Evolutionary conservation across 441 rosid species (phyloP), one percentile per base, ranked within the genome.

Genomic region (Eutrema salsugineum): DNA sequence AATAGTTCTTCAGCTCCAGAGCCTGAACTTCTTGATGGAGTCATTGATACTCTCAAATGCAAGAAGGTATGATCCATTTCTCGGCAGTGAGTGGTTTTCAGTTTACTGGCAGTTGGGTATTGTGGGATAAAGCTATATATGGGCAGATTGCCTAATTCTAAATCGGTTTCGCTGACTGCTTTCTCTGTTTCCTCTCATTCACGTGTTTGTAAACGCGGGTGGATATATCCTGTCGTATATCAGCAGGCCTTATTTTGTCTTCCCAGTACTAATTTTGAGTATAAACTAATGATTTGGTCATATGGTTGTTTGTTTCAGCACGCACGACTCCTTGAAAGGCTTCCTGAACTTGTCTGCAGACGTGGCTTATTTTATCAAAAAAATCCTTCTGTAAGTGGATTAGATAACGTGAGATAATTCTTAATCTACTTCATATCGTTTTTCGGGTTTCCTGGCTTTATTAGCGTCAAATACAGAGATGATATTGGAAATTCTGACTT

Each of bases 351-450:
- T 80, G 81, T 85, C 69, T 82, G 69, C 80, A 93, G 82, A 76
- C 96, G 97, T 56, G 93, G 94, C 67, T 73, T 83, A 27, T 87
- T 86, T 75, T 78, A 83, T 70, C 98, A 91, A 78, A 91, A 90
- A 83, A 81, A 72, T 73, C 85, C 84, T 69, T 48, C 72, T 64
- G 99, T 96, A 87, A 91, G 97, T 86, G 55, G 73, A 78, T 71
- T 55, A 60, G 5, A 36, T 63, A 55, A 44, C 11, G 6, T 39
- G 48, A 28, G 36, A 43, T 59, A 59, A 38, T 35, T 51, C 55
- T 51, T 35, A 44, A 35, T 51, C 72, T 65, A n/a, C n/a, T n/a
- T n/a, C n/a, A n/a, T n/a, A n/a, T n/a, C n/a, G n/a, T n/a, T n/a
- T n/a, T n/a, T 60, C n/a, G 35, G 24, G 22, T 16, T 40, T 39